Base-by-base conservation (phyloP, 768 basidiomycete genomes). In the Piloderma croceum region DNA sequence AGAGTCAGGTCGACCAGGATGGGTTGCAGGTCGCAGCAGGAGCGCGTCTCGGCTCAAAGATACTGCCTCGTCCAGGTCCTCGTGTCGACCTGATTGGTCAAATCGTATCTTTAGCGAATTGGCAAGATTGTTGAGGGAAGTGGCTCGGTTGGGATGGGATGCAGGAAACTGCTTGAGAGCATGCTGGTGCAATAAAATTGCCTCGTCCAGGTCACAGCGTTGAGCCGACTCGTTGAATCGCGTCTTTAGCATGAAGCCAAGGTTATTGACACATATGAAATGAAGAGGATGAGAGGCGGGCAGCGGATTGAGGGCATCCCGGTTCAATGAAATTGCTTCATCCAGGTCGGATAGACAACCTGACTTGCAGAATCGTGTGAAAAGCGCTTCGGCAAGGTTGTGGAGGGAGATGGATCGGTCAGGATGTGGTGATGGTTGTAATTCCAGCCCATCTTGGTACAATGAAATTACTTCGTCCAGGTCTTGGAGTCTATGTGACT, bases 61-160 rank as follows among this genome's bases (percentile, higher is more conserved):
- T 17, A 55, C 39, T 5, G 44, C 63, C 17, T 57, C 42, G 25
- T 65, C 51, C 19, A 64, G 50, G 35, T 65, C 63, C 11, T 48
- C 47, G 3, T 51, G 45, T 36, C 53, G n/a, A n/a, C n/a, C n/a
- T n/a, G n/a, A n/a, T n/a, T n/a, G n/a, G n/a, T n/a, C n/a, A n/a
- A n/a, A n/a, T 17, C 52, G 61, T 37, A 48, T 42, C 9, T 47
- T 20, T 11, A 63, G 49, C 4, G 52, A 51, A 31, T 52, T 49
- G 3, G 57, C 61, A 21, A 63, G 45, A 38, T 59, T 61, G 15
- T 41, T 49, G 25, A 52, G 51, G 15, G 38, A 27, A 19, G 22
- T 45, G 19, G 44, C 41, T 21, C 39, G 48, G n/a, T 43, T 24
- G 12, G 57, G 43, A 41, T 57, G 49, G 17, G 38, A 42, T 9